A percentile compares a stretch with the other conserved stretches of the same genome.
Conservation (phyloP, 148 eudicot species). For the Nepenthes gracilis region DNA sequence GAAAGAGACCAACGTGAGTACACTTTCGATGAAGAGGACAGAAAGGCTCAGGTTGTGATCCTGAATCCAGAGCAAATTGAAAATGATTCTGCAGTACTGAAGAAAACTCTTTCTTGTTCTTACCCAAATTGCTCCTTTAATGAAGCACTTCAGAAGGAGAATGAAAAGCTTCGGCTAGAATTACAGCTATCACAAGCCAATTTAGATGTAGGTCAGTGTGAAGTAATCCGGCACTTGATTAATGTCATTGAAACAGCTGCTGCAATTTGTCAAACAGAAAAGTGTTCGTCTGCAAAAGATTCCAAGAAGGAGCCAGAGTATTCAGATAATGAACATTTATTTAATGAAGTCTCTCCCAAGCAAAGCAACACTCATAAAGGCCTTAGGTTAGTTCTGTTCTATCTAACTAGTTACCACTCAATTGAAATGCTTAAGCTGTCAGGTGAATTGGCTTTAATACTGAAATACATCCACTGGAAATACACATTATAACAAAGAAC, state of each 20-base stretch:
- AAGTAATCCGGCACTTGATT: constrained; percentile 82
- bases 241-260: constrained; percentile 77
- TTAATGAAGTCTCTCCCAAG: constrained; percentile 26
- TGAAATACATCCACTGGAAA: too few relatives aligned
- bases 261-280: constrained; percentile 32
- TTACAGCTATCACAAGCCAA: constrained; percentile 74
- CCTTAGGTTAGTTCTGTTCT: constrained; percentile 38
- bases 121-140: constrained; percentile 74
- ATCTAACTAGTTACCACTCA: not conserved
- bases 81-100: constrained; percentile 48
- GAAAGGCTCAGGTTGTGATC: constrained; percentile 65
- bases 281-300: constrained; percentile 27
- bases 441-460: not conserved
- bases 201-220: constrained; percentile 71
- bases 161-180: constrained; percentile 79
- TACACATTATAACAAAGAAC: too few relatives aligned
- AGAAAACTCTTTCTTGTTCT: constrained; percentile 87
- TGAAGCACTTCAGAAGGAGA: constrained; percentile 76
- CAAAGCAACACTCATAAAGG: constrained; percentile 26
- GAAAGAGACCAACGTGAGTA: constrained; percentile 86
- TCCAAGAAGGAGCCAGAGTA: constrained; percentile 34
- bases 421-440: not conserved
- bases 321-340: constrained; percentile 30
- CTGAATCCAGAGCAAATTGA: constrained; percentile 55
- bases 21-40: constrained; percentile 83